phyloP scores from a whole-genome alignment of 768 basidiomycete species.

The Pisolithus marmoratus region DNA sequence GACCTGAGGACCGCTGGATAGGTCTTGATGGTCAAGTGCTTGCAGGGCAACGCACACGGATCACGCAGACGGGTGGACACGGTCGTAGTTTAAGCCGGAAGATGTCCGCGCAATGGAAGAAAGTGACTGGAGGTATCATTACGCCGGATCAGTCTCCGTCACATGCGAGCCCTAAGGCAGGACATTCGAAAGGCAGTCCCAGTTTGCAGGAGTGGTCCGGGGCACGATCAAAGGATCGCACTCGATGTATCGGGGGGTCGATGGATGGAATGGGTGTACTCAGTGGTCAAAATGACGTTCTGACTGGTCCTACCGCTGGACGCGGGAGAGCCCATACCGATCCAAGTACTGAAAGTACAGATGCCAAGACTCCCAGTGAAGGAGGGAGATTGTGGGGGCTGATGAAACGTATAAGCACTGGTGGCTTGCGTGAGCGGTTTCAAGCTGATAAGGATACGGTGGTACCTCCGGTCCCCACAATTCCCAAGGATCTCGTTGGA shows the following conservation, averaged over 20 bases:
- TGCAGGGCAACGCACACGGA: conserved; percentile 1
- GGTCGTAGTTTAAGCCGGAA: conserved; percentile 28
- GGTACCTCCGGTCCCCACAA: conserved; percentile 55
- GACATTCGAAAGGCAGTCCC: conserved; percentile 17
- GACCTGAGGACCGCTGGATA: conserved; percentile 32
- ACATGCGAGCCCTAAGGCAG: neutral
- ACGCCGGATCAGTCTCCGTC: conserved; percentile 22
- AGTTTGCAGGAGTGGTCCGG: conserved; percentile 31
- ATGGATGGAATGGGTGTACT: conserved; percentile 14
- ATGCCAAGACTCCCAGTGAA: conserved; percentile 13
- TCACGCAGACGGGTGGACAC: conserved; percentile 5
- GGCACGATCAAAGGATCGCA: conserved; percentile 4
- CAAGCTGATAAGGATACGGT: conserved; percentile 9
- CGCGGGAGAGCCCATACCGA: conserved; percentile 7
- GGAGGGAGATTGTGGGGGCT: conserved; percentile 58
- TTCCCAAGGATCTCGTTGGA: conserved; percentile 41
- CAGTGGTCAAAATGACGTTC: conserved; percentile 3
- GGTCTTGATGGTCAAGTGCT: conserved; percentile 3
- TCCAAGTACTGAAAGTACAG: conserved; percentile 9
- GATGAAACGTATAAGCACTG: conserved; percentile 65
- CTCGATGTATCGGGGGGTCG: conserved; percentile 8
- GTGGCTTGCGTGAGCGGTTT: conserved; percentile 52
- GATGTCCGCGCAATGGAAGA: conserved; percentile 33
- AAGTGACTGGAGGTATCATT: conserved; percentile 6
- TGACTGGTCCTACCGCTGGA: conserved; percentile 9